Evolutionary conservation across 306 rosid genomes (phyloP), one percentile per base, ranked within the genome.

Genomic region (Vigna trinervia): DNA sequence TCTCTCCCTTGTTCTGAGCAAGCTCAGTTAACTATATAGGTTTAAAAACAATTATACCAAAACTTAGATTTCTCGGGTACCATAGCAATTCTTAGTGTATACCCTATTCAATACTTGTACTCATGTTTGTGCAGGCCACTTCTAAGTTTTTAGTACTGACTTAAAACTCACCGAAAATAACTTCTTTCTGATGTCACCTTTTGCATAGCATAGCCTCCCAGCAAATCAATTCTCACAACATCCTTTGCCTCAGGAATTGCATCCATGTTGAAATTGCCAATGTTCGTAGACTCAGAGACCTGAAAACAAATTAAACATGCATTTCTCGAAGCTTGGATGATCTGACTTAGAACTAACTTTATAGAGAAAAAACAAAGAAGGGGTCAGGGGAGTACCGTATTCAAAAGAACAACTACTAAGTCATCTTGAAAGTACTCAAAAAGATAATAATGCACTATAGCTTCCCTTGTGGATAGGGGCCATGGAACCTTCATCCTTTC

Each of bases 391-490:
- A 28, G 59, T 87, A 96, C 98, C 94, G 97, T 43, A 79, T 96
- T 96, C 66, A 92, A 54, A 86, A 92, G 89, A 60, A 91, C 89
- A 71, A 92, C 84, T 71, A 89, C 26, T 77, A 92, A 83, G 82
- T 88, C 99, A 65, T 92, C 99, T 85, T 91, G 92, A 73, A 81
- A 72, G 83, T 96, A 96, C 83, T 96, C 99, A 61, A 96, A 92
- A 82, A 88, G 62, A 85, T 91, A 89, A 81, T 79, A 91, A 82
- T 92, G 98, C 65, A 91, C 74, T 60, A 91, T 53, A 34, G 89
- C 93, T 83, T 96, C 99, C 89, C 99, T 96, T 47, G 89, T 61
- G 15, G 99, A 89, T 75, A 92, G 87, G 2, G 99, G 99, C 99
- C 98, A 96, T 3, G 98, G 78, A 77, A 90, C 75, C 90, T 95